Evolutionary conservation across 23 red algal species (phyloP).

Genomic region (Gracilaria domingensis): DNA sequence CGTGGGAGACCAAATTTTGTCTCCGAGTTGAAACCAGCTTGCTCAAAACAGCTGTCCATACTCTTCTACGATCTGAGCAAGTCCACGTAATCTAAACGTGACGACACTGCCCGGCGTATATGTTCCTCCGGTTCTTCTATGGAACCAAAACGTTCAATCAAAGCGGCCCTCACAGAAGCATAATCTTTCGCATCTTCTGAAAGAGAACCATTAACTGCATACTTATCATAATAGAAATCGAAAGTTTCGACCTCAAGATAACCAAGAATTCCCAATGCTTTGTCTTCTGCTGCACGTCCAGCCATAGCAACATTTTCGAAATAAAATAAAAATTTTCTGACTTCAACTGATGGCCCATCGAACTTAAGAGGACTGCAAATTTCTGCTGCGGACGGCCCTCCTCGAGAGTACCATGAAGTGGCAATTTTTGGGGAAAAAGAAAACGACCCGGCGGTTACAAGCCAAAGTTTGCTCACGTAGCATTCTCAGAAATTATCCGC

Average conservation of each 20-base stretch:
- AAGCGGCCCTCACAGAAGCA: neutral
- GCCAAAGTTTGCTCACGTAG: no score
- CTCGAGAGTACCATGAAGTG: conserved; percentile 4
- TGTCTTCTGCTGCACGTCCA: neutral
- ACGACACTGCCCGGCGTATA: neutral
- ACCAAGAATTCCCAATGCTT: neutral
- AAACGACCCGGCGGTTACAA: no score
- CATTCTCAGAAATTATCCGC: no score
- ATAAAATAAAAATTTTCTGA: neutral
- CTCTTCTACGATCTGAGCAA: neutral
- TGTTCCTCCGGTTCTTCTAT: neutral
- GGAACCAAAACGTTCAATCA: neutral
- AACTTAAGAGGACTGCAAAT: neutral
- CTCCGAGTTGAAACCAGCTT: neutral
- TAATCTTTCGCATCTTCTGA: neutral
- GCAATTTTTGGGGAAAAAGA: neutral
- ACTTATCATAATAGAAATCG: conserved; percentile 22
- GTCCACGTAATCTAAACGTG: neutral
- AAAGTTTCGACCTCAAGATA: neutral
- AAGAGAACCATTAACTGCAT: neutral
- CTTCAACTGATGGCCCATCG: neutral
- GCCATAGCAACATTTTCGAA: neutral
- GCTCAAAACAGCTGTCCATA: neutral
- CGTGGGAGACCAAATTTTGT: neutral
- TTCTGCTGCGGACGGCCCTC: neutral